Evolutionary conservation across 495 filamentous ascomycete genomes (phyloP), one percentile per base, ranked within the genome.

Genomic region (Lineolata rhizophorae): DNA sequence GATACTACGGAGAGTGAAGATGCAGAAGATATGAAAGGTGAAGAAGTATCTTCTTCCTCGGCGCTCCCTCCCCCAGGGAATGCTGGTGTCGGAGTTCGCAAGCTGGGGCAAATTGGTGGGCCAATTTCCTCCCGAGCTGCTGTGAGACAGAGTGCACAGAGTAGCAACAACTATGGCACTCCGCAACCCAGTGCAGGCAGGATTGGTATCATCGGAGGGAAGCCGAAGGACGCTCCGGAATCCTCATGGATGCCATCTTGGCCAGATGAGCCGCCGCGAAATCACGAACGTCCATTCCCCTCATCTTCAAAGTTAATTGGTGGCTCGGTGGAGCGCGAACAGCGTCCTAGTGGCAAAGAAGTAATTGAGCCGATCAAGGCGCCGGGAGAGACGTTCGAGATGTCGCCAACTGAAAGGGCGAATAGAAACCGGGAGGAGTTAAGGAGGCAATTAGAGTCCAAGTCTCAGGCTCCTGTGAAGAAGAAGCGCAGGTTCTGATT

Each of bases 401-500:
- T 48, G n/a, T 37, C 45, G 3, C 38, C 50, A 27, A n/a, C n/a
- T n/a, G 50, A 53, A 26, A 44, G 45, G 18, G 52, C 48, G n/a
- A 44, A 53, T 20, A 35, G 50, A 17, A 53, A 44, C 38, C 32
- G 53, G 24, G 32, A 34, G 10, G 45, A 53, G 38, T 36, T 56
- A 35, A 53, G 53, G 36, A 37, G 48, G 3, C 40, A 49, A 31
- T 31, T 51, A 17, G 50, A 49, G 28, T 37, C 40, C 26, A 51
- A 50, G 30, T 35, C 42, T 0, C 48, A 48, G 33, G 41, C 41
- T 10, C 48, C 49, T 9, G 42, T 30, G 30, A 55, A 55, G 43
- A 53, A 53, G 47, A 55, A 51, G 32, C 33, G 52, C 14, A 42
- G 33, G 31, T 50, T 50, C 18, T 50, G 32, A 41, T 27, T 35